Conservation (phyloP, 163 green algal species). For the Scenedesmus sp. region DNA sequence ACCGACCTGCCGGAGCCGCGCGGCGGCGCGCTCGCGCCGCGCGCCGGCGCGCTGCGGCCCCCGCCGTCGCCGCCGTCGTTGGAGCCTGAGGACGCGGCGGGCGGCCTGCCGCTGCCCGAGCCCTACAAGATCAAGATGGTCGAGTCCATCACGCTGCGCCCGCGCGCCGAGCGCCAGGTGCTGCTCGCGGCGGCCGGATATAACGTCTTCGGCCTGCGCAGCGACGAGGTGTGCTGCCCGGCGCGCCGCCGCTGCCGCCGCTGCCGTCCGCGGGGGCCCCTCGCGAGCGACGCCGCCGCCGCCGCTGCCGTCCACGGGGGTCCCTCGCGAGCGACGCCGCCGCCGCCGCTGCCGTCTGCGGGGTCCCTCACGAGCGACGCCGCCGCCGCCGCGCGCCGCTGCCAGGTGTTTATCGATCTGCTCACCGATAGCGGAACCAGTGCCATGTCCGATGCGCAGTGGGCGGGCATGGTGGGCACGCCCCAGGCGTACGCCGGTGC, state of each 20-base stretch:
- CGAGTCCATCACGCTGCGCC: slow-evolving; percentile 33
- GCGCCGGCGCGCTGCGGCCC: too few relatives aligned
- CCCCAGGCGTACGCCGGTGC: slow-evolving; percentile 39
- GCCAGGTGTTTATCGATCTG: slow-evolving; percentile 46
- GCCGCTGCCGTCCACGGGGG: too few relatives aligned
- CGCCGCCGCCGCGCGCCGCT: too few relatives aligned
- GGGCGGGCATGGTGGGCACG: slow-evolving; percentile 33
- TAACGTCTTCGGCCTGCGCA: slow-evolving; percentile 48
- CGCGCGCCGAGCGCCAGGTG: slow-evolving; percentile 11
- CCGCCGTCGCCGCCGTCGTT: too few relatives aligned
- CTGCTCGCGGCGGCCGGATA: slow-evolving; percentile 33
- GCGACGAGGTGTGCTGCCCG: slow-evolving; percentile 43
- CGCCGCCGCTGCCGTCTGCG: too few relatives aligned
- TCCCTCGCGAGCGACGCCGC: too few relatives aligned
- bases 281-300: neutral
- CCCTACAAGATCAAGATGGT: slow-evolving; percentile 46
- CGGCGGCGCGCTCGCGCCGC: too few relatives aligned
- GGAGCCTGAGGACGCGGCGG: neutral
- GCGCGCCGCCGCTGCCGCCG: neutral
- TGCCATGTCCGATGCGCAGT: slow-evolving; percentile 47
- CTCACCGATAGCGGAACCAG: slow-evolving; percentile 45
- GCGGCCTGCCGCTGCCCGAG: slow-evolving; percentile 22
- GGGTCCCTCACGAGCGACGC: too few relatives aligned
- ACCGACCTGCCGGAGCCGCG: too few relatives aligned
- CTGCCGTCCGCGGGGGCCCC: neutral